These are phyloP conservation scores for Amanita pseudoporphyria DNA, from an alignment of 768 basidiomycete species.

Conservation along the genomic window DNA sequence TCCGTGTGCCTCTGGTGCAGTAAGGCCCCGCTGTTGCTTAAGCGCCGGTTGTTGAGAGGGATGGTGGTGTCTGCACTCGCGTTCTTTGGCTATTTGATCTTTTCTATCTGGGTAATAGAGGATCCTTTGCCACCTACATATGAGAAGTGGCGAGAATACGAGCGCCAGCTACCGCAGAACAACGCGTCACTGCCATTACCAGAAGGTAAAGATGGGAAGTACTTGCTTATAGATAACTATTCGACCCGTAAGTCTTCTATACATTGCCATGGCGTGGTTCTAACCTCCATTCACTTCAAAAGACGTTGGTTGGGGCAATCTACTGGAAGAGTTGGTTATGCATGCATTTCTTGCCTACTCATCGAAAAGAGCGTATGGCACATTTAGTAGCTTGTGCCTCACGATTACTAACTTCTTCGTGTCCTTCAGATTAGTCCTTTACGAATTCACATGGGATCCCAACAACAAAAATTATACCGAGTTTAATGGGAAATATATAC, in stretches of 20 bases:
- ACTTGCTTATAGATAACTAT: neutral
- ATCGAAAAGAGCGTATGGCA: conserved; percentile 41
- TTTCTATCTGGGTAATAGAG: neutral
- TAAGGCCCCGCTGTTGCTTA: neutral
- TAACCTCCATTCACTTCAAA: too few relatives aligned
- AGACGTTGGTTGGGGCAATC: conserved; percentile 3
- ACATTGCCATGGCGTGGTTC: neutral
- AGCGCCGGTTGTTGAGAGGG: neutral
- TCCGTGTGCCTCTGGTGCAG: neutral
- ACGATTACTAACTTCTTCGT: conserved; percentile 25
- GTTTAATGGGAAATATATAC: conserved; percentile 4
- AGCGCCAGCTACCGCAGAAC: conserved; percentile 39
- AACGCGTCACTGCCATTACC: conserved; percentile 35
- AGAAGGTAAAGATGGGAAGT: conserved; percentile 25
- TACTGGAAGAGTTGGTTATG: conserved; percentile 30
- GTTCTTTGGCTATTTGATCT: neutral
- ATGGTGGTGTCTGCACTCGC: neutral
- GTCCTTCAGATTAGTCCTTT: conserved; percentile 19
- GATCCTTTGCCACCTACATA: neutral
- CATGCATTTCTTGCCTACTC: conserved; percentile 38
- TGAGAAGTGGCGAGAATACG: conserved; percentile 25
- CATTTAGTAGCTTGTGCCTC: conserved; percentile 35
- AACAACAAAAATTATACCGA: neutral
- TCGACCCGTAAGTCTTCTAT: neutral
- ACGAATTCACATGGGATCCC: conserved; percentile 5